A percentile compares a stretch with the other conserved stretches of the same genome.
phyloP scores from a whole-genome alignment of 345 rosid species.

The Camelina laxa region DNA sequence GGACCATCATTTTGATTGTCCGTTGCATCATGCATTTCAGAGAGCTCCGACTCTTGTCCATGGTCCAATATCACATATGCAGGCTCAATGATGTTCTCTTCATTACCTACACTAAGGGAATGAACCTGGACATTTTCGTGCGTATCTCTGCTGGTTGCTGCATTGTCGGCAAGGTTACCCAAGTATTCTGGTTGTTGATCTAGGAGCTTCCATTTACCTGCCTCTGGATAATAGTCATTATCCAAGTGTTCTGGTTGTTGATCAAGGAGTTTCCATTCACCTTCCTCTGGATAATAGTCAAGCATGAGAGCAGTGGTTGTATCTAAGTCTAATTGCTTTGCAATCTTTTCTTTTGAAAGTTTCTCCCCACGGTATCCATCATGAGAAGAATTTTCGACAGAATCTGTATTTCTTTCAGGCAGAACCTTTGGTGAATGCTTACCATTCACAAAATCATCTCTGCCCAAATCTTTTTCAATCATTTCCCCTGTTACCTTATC shows the following conservation, averaged over 20 bases:
- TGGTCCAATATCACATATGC: constrained; percentile 66
- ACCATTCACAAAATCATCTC: constrained; percentile 47
- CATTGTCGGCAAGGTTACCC: constrained; percentile 46
- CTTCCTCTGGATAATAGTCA: constrained; percentile 92
- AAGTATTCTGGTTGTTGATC: constrained; percentile 67
- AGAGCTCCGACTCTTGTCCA: constrained; percentile 52
- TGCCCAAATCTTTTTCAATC: constrained; percentile 44
- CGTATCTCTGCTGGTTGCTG: constrained; percentile 39
- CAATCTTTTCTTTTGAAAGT: constrained; percentile 55
- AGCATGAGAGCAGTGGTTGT: constrained; percentile 75
- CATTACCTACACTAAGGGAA: constrained; percentile 43
- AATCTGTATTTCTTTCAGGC: constrained; percentile 44
- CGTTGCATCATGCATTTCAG: constrained; percentile 43
- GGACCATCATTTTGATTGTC: constrained; percentile 42
- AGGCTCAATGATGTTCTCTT: constrained; percentile 64
- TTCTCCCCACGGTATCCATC: constrained; percentile 48
- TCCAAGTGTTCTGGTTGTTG: constrained; percentile 59
- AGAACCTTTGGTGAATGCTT: constrained; percentile 49
- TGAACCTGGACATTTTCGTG: constrained; percentile 35
- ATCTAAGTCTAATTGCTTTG: constrained; percentile 67
- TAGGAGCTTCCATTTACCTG: constrained; percentile 83
- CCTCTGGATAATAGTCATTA: constrained; percentile 82
- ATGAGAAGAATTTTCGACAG: constrained; percentile 44
- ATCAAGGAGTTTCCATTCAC: constrained; percentile 87
- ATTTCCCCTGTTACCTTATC: constrained; percentile 28